Conservation (phyloP, 495 filamentous ascomycete species). For the Xylaria sp. region DNA sequence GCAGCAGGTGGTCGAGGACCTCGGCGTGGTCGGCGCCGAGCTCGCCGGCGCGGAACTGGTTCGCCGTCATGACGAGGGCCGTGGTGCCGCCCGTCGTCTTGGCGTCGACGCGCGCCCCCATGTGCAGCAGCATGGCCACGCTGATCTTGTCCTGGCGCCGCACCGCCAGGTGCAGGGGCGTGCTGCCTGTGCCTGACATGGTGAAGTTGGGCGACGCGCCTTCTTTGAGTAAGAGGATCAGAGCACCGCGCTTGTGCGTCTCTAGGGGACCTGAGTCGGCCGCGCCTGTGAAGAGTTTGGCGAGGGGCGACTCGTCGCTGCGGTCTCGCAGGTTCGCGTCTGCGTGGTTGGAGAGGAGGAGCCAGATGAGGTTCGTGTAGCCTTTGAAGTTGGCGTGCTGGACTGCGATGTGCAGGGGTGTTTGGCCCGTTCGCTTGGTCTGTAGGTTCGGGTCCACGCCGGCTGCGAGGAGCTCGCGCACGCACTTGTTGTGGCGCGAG, state of each 20-base stretch:
- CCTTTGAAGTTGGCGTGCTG: background rate
- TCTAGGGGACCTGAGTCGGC: background rate
- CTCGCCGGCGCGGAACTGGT: conserved; percentile 5
- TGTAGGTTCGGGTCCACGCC: background rate
- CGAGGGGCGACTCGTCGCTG: background rate
- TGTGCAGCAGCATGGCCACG: conserved; percentile 25
- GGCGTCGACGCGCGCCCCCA: conserved; percentile 22
- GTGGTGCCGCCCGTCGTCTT: conserved; percentile 1
- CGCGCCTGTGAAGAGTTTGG: background rate
- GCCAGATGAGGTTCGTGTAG: conserved; percentile 11
- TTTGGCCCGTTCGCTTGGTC: background rate
- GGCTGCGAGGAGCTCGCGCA: conserved; percentile 4
- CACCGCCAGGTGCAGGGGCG: conserved; percentile 25
- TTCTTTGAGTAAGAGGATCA: conserved; percentile 2
- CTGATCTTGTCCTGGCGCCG: conserved; percentile 20
- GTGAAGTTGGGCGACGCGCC: background rate
- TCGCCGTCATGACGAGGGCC: background rate
- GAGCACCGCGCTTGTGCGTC: background rate
- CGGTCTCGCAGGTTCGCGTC: background rate
- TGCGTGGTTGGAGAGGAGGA: background rate
- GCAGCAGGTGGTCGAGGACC: background rate
- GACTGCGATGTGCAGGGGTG: conserved; percentile 5
- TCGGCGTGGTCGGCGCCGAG: conserved; percentile 4
- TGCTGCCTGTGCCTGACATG: conserved; percentile 14
- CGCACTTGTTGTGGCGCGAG: conserved; percentile 2